These are phyloP conservation scores for Leucogyrophana mollusca DNA, from an alignment of 768 basidiomycete species.

Conservation along the genomic window DNA sequence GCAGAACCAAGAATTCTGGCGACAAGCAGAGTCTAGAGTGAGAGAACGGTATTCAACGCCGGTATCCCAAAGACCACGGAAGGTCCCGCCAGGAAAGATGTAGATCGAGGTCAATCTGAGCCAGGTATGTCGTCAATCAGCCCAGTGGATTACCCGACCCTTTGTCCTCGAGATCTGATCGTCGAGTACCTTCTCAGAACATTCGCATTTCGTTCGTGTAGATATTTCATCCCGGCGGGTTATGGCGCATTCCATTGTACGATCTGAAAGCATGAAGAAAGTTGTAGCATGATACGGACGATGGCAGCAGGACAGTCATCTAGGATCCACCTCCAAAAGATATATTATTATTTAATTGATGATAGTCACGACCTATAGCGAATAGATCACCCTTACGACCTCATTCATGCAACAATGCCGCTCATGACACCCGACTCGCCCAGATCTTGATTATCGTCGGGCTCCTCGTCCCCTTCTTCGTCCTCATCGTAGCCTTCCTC, in stretches of 20 bases:
- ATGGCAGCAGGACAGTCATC: slow-evolving; percentile 10
- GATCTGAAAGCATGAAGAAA: slow-evolving; percentile 14
- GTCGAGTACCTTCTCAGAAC: too few relatives aligned
- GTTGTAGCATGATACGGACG: slow-evolving; percentile 8
- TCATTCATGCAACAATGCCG: neutral
- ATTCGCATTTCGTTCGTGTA: slow-evolving; percentile 34
- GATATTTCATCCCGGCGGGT: slow-evolving; percentile 21
- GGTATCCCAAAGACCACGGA: slow-evolving; percentile 32
- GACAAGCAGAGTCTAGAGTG: slow-evolving; percentile 48
- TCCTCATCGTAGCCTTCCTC: slow-evolving; percentile 51
- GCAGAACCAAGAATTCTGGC: slow-evolving; percentile 62
- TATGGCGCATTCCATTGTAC: slow-evolving; percentile 24
- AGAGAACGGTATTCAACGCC: slow-evolving; percentile 43
- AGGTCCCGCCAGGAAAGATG: slow-evolving; percentile 51
- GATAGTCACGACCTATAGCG: slow-evolving; percentile 21
- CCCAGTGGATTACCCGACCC: too few relatives aligned
- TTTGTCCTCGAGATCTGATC: too few relatives aligned
- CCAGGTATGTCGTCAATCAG: too few relatives aligned
- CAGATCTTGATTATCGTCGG: slow-evolving; percentile 32
- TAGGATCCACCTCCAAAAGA: slow-evolving; percentile 10
- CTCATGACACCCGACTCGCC: slow-evolving; percentile 17
- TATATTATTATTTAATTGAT: slow-evolving; percentile 22
- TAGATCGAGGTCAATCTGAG: slow-evolving; percentile 23
- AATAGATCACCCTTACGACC: slow-evolving; percentile 12
- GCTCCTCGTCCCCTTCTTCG: slow-evolving; percentile 44